Percentiles rank a stretch among this genome's conserved stretches.
Evolutionary conservation across 1,284 basidiomycete genomes (phyloP).

Genomic region (Ustilago nuda): DNA sequence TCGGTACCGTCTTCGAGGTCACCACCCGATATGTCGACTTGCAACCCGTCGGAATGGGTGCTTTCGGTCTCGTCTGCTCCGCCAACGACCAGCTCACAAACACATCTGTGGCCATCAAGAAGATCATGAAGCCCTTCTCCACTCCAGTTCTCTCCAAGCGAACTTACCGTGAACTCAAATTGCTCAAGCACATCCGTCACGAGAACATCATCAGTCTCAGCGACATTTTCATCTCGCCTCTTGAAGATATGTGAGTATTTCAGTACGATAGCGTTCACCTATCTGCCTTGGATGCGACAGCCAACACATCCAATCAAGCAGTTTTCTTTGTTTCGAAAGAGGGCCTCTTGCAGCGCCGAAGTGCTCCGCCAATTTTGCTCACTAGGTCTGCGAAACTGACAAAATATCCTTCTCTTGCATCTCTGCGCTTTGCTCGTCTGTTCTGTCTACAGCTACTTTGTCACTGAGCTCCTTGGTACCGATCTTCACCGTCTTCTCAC

Average conservation of each 20-base stretch:
- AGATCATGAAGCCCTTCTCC: constrained; percentile 98
- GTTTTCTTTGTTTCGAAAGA: too few relatives aligned
- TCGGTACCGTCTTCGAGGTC: constrained; percentile 93
- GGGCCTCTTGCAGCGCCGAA: too few relatives aligned
- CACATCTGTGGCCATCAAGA: constrained; percentile 96
- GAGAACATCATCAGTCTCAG: constrained; percentile 99
- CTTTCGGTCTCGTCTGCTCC: constrained; percentile 75
- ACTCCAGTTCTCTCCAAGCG: constrained; percentile 98
- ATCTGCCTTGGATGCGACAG: not conserved
- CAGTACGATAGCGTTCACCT: not conserved
- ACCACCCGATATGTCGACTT: constrained; percentile 91
- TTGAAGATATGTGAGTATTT: constrained; percentile 77
- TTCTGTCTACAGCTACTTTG: constrained; percentile 79
- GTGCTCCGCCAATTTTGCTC: not conserved
- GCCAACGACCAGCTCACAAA: constrained; percentile 97
- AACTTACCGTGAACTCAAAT: constrained; percentile 97
- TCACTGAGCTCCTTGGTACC: constrained; percentile 98
- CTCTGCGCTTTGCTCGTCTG: constrained; percentile 70
- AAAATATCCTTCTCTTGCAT: constrained; percentile 1
- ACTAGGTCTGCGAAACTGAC: not conserved
- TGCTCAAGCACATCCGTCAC: constrained; percentile 98
- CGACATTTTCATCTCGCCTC: constrained; percentile 98
- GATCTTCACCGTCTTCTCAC: constrained; percentile 97
- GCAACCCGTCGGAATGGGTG: constrained; percentile 99
- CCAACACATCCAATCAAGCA: too few relatives aligned